Percentiles rank a stretch among this genome's conserved stretches.
Evolutionary conservation across 495 filamentous ascomycete genomes (phyloP).

Genomic region (Daldinia caldariorum): DNA sequence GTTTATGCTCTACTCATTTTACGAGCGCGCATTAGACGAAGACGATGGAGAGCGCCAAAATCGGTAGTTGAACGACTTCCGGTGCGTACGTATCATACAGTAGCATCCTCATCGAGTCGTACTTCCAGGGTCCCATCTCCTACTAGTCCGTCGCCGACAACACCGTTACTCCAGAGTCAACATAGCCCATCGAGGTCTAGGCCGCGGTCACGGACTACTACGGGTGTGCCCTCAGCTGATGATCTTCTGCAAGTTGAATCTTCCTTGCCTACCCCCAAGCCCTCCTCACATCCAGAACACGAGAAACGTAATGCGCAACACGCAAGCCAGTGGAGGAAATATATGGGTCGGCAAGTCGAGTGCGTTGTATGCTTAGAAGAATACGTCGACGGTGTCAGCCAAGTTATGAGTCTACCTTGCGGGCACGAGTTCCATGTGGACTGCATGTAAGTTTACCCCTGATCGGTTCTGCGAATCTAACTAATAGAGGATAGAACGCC

Average conservation of each 20-base stretch:
- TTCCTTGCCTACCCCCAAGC: slow-evolving; percentile 47
- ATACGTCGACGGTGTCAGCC: slow-evolving; percentile 92
- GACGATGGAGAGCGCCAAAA: slow-evolving; percentile 95
- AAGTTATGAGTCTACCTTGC: slow-evolving; percentile 97
- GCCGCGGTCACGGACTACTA: slow-evolving; percentile 72
- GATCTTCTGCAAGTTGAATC: slow-evolving; percentile 52
- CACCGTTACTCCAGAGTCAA: slow-evolving; percentile 75
- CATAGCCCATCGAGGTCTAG: slow-evolving; percentile 61
- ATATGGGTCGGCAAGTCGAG: slow-evolving; percentile 87
- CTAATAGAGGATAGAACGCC: slow-evolving; percentile 75
- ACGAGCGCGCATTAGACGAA: slow-evolving; percentile 86
- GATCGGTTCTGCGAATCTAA: neutral
- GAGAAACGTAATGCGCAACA: slow-evolving; percentile 62
- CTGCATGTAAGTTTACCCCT: slow-evolving; percentile 85
- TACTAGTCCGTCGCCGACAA: slow-evolving; percentile 72
- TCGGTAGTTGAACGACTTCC: slow-evolving; percentile 95
- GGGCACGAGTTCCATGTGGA: slow-evolving; percentile 98
- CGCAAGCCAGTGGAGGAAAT: slow-evolving; percentile 76
- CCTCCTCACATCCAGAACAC: slow-evolving; percentile 47
- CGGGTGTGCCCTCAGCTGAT: slow-evolving; percentile 62
- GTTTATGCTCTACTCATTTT: slow-evolving; percentile 91
- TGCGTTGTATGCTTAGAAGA: slow-evolving; percentile 99
- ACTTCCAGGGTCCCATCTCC: slow-evolving; percentile 65
- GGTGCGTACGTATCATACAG: slow-evolving; percentile 91
- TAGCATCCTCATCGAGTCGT: slow-evolving; percentile 69